Base-by-base conservation (phyloP, 305 asterid species). In the Salvia sclarea region DNA sequence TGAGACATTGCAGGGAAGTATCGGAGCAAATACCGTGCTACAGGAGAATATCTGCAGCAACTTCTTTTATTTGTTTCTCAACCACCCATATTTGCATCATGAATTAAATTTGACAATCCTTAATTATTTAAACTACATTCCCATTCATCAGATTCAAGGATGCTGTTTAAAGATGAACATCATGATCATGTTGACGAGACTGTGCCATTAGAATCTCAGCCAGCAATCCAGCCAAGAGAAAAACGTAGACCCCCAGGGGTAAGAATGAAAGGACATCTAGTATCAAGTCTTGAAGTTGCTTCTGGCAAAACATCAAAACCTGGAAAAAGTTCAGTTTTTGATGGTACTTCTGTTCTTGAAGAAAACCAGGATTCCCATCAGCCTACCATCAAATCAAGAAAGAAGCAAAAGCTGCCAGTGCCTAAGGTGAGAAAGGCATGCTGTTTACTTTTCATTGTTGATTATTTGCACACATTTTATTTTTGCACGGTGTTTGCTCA, bases 171-270 rank as follows among this genome's bases (percentile, higher is more conserved):
- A 67, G 88, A 84, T 64, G 90, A 82, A 61, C 64, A 69, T 72
- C 81, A 62, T 78, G 92, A 84, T 78, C 90, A 81, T 73, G 83
- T 80, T 63, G 96, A 85, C 67, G 97, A 84, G 80, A 80, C 92
- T 69, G 83, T 82, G 67, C 80, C 88, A 31, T 66, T 82, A 64
- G 91, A 81, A 79, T 77, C 83, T 75, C 81, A 48, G 69, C 84
- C 83, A 54, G 82, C 73, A 40, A 78, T 78, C 70, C 82, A 71
- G 72, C 70, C 73, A 20, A 81, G 82, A 79, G 92, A 86, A 61
- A 86, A 82, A 50, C 88, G 79, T 60, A 81, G 76, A 73, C 79
- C 83, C 30, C 21, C 72, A 0, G 79, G 77, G 13, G 70, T 77
- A 41, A 72, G 76, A 60, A 74, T 13, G 53, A 90, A 83, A 81